Percentiles rank a stretch among this genome's conserved stretches.
Evolutionary conservation across 2,329 filamentous ascomycete genomes (phyloP).

Genomic region (Diplodia seriata): DNA sequence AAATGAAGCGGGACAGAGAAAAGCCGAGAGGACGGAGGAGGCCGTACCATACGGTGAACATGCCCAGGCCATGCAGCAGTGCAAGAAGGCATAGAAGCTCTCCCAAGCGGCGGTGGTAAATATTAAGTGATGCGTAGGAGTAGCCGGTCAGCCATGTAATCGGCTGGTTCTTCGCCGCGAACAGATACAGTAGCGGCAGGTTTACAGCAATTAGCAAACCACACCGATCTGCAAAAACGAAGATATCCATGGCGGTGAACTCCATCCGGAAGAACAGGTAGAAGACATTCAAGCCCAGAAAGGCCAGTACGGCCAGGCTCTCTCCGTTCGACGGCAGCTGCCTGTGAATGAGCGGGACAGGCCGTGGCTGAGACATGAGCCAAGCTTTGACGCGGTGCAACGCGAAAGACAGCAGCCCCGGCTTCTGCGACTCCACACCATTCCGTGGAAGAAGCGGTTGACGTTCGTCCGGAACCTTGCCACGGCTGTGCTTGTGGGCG

Average conservation of each 20-base stretch:
- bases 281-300: slow-evolving; percentile 64
- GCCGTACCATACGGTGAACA: slow-evolving; percentile 63
- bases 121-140: slow-evolving; percentile 71
- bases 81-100: slow-evolving; percentile 68
- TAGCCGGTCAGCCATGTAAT: slow-evolving; percentile 66
- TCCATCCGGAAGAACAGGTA: slow-evolving; percentile 59
- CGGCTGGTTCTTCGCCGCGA: slow-evolving; percentile 72
- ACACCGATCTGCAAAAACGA: slow-evolving; percentile 65
- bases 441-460: slow-evolving; percentile 43
- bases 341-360: slow-evolving; percentile 64
- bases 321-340: slow-evolving; percentile 64
- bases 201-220: slow-evolving; percentile 62
- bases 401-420: slow-evolving; percentile 35
- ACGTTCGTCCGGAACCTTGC: slow-evolving; percentile 40
- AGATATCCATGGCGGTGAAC: slow-evolving; percentile 56
- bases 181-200: slow-evolving; percentile 64
- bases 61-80: slow-evolving; percentile 61
- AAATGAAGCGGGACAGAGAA: slow-evolving; percentile 58
- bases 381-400: slow-evolving; percentile 41
- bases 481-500: slow-evolving; percentile 32
- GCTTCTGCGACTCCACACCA: slow-evolving; percentile 20
- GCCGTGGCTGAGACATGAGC: slow-evolving; percentile 64
- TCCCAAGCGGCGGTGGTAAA: slow-evolving; percentile 69
- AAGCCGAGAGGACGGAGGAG: slow-evolving; percentile 59
- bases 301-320: slow-evolving; percentile 59